Base-by-base conservation (phyloP, 495 filamentous ascomycete genomes). In the Arthonia radiata region DNA sequence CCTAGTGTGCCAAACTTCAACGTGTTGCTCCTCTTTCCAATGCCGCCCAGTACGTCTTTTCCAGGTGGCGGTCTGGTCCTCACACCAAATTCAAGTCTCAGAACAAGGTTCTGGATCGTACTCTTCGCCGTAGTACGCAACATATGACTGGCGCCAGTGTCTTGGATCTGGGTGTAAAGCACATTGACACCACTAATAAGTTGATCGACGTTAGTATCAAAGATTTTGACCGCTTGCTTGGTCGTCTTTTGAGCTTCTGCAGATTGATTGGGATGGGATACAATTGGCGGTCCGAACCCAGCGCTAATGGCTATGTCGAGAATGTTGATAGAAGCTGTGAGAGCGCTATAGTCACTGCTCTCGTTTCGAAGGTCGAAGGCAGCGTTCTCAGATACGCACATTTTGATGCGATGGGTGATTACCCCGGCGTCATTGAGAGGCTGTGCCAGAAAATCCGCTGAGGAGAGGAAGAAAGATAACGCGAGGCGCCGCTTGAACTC, bases 231-330 rank as follows among this genome's bases (percentile, higher is more conserved):
- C 1, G 49, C 37, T 15, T 50, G 42, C 13, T 33, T 44, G 19
- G 11, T 21, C 24, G 5, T 17, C 18, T 9, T 23, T 27, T 26
- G 26, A 10, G 19, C 41, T 44, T 9, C 24, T 24, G 11, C 35
- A 25, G 17, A 29, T 18, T 10, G 31, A 36, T 3, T 37, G 23
- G 2, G 31, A 21, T 4, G 26, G 7, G 19, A 7, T 22, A 22
- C 19, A 22, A 17, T 1, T 31, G 33, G 23, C 34, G 42, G 28
- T 37, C 33, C 40, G 10, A 44, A 54, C 13, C 67, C 71, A 19
- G 65, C 60, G 37, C 75, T 78, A 15, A 92, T 56, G 15, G 61
- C 70, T 13, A 79, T 61, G 39, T 79, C 67, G 4, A 93, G 55
- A 27, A 89, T 56, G 9, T 53, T 49, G 2, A 69, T 52, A 10